A percentile compares a stretch with the other conserved stretches of the same genome.
Evolutionary conservation across 2,329 filamentous ascomycete genomes (phyloP).

Genomic region (Coniochaeta sp.): DNA sequence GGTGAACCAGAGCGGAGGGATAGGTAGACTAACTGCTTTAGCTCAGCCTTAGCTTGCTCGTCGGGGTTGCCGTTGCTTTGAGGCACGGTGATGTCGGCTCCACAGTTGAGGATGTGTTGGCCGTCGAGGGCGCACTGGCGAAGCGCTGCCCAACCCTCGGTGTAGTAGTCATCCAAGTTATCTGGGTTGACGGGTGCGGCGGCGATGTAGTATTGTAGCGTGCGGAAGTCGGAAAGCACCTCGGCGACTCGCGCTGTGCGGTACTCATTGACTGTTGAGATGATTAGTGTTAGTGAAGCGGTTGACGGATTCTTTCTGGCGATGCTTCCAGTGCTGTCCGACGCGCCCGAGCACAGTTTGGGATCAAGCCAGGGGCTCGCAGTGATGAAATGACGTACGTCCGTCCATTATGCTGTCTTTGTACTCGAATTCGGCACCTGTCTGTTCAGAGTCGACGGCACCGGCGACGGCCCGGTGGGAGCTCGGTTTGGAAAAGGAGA

Average conservation of each 20-base stretch:
- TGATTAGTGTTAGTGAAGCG: not conserved
- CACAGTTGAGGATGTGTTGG: constrained; percentile 57
- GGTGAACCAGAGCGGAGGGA: not conserved
- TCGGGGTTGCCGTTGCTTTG: constrained; percentile 42
- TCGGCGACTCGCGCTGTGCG: constrained; percentile 54
- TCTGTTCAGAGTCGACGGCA: not conserved
- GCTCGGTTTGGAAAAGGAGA: not conserved
- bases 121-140: constrained; percentile 56
- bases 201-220: constrained; percentile 55
- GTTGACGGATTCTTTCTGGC: not conserved
- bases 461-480: not conserved
- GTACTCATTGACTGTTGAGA: constrained; percentile 47
- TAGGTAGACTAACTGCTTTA: constrained; percentile 46
- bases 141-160: constrained; percentile 54
- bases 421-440: not conserved
- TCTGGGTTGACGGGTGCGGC: constrained; percentile 45
- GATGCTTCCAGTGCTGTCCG: not conserved
- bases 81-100: constrained; percentile 53
- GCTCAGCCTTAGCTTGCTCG: constrained; percentile 54
- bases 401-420: constrained; percentile 8
- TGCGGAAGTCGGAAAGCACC: constrained; percentile 53
- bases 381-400: constrained; percentile 7
- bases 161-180: constrained; percentile 52
- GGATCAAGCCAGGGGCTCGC: not conserved
- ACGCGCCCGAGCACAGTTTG: not conserved